phyloP scores from a whole-genome alignment of 2,329 filamentous ascomycete species.

The Ustulina deusta region DNA sequence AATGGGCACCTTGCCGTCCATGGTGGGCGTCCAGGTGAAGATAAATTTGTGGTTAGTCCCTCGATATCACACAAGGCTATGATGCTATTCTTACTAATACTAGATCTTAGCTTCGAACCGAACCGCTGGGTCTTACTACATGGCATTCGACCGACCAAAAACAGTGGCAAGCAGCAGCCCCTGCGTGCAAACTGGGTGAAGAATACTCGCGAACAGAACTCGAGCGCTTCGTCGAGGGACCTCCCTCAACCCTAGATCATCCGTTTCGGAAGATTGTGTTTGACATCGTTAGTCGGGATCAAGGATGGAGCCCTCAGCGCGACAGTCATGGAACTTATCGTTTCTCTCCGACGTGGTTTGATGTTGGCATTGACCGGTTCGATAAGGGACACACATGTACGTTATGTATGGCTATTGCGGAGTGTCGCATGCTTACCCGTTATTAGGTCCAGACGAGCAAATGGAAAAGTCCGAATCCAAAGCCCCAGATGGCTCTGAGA shows the following conservation, averaged over 20 bases:
- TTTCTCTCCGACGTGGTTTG: conserved; percentile 72
- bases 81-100: conserved; percentile 14
- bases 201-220: conserved; percentile 52
- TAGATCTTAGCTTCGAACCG: conserved; percentile 54
- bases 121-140: conserved; percentile 55
- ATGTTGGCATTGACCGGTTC: conserved; percentile 69
- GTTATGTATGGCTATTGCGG: conserved; percentile 5
- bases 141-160: conserved; percentile 46
- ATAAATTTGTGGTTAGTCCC: conserved; percentile 56
- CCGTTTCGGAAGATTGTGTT: conserved; percentile 73
- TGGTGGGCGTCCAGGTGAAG: conserved; percentile 46
- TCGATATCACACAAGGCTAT: not conserved
- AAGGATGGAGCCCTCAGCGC: conserved; percentile 63
- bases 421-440: conserved; percentile 28
- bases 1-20: conserved; percentile 32
- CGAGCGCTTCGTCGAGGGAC: conserved; percentile 55
- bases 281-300: conserved; percentile 67
- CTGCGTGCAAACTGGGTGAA: conserved; percentile 43
- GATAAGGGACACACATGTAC: conserved; percentile 53
- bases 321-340: conserved; percentile 56
- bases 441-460: conserved; percentile 37
- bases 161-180: conserved; percentile 43
- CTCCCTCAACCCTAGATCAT: conserved; percentile 56
- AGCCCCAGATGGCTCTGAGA: conserved; percentile 10
- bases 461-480: conserved; percentile 32